These are phyloP conservation scores for Boletus sensibilis DNA, from an alignment of 768 basidiomycete genomes.

Conservation along the genomic window DNA sequence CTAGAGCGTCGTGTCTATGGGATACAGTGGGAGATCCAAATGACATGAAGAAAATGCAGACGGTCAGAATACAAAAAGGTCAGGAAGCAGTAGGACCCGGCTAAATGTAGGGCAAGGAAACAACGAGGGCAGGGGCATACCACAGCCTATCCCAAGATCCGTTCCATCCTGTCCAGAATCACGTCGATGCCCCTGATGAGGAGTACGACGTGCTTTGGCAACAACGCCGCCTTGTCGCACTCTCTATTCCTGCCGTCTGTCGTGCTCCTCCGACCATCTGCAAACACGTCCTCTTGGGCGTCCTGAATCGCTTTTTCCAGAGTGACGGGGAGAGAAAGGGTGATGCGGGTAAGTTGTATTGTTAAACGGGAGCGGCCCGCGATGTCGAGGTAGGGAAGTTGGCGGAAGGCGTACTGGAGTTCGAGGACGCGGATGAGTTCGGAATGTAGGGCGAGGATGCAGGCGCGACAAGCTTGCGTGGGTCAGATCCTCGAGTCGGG, in stretches of 20 bases:
- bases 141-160: conserved; percentile 34
- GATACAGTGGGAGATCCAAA: not conserved
- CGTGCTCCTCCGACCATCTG: conserved; percentile 3
- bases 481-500: not conserved
- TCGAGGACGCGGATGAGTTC: conserved; percentile 80
- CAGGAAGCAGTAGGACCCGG: not conserved
- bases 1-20: not conserved
- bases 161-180: conserved; percentile 67
- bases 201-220: conserved; percentile 58
- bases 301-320: conserved; percentile 68
- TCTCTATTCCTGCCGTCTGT: conserved; percentile 13
- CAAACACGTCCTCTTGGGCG: conserved; percentile 13
- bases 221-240: conserved; percentile 33
- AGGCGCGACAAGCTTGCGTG: conserved; percentile 65
- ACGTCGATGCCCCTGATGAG: conserved; percentile 62
- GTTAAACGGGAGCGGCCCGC: conserved; percentile 72
- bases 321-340: conserved; percentile 69
- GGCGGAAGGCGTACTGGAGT: conserved; percentile 72
- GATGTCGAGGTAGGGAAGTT: conserved; percentile 76
- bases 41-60: not conserved
- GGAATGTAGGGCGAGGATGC: conserved; percentile 68
- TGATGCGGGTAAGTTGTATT: conserved; percentile 74
- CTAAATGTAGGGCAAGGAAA: not conserved
- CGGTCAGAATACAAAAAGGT: not conserved
- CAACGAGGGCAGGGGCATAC: not conserved